A percentile compares a stretch with the other conserved stretches of the same genome.
These are phyloP conservation scores for Mortierella antarctica DNA, from an alignment of 192 early-diverging fungal genomes.

Conservation along the genomic window DNA sequence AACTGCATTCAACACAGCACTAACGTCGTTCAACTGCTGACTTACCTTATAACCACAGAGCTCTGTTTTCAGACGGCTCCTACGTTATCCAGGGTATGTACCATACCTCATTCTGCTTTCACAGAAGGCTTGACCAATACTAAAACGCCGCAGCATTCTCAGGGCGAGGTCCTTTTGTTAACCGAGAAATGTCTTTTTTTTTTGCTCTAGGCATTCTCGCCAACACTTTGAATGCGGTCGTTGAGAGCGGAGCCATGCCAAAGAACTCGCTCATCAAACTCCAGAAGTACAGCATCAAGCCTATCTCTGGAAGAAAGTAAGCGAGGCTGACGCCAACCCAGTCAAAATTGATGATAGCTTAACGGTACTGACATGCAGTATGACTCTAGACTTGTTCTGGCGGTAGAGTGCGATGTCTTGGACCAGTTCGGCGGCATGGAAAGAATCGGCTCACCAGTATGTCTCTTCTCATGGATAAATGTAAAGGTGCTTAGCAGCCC, in stretches of 20 bases:
- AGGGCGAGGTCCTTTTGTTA: no score
- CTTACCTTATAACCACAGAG: conserved; percentile 33
- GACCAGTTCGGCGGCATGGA: conserved; percentile 27
- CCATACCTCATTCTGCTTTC: background rate
- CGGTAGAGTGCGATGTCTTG: conserved; percentile 62
- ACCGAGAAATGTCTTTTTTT: background rate
- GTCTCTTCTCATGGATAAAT: background rate
- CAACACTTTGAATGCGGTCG: conserved; percentile 58
- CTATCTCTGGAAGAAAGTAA: conserved; percentile 63
- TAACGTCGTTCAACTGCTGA: background rate
- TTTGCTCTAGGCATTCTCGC: conserved; percentile 69
- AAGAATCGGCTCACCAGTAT: conserved; percentile 42
- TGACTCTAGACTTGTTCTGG: conserved; percentile 39
- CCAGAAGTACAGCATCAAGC: conserved; percentile 59
- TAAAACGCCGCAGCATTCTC: no score
- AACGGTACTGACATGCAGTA: background rate
- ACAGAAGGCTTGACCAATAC: no score
- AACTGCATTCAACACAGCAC: background rate
- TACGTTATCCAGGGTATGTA: conserved; percentile 72
- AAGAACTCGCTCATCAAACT: conserved; percentile 66
- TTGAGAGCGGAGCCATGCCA: conserved; percentile 56
- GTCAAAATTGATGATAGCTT: background rate
- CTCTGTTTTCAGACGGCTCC: conserved; percentile 74
- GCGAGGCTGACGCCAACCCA: background rate
- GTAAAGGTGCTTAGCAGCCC: background rate